These are phyloP conservation scores for Ceratocystis variospora DNA, from an alignment of 2,329 filamentous ascomycete genomes.

Conservation along the genomic window DNA sequence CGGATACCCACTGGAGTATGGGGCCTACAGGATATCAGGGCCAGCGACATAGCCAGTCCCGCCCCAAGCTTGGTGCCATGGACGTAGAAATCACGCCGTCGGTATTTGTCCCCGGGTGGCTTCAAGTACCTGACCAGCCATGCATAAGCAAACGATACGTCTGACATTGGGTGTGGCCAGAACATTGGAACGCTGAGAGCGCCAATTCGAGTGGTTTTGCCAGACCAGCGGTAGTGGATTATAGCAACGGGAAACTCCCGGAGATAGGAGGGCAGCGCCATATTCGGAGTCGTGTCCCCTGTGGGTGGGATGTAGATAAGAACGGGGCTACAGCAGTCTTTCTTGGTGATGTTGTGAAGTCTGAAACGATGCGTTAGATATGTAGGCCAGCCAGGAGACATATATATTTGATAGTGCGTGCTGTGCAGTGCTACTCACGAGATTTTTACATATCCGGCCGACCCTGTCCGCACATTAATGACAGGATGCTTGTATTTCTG, in stretches of 20 bases:
- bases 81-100: constrained; percentile 27
- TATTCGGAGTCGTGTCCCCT: constrained; percentile 25
- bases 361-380: constrained; percentile 24
- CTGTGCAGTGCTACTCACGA: constrained; percentile 31
- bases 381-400: neutral
- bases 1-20: constrained; percentile 35
- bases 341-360: constrained; percentile 34
- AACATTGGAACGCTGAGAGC: constrained; percentile 21
- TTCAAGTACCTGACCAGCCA: constrained; percentile 37
- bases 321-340: constrained; percentile 32
- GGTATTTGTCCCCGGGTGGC: constrained; percentile 28
- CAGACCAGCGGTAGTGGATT: constrained; percentile 47
- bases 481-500: neutral
- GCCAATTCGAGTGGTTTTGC: constrained; percentile 19
- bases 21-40: constrained; percentile 40
- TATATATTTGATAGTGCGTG: neutral
- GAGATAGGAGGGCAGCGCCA: constrained; percentile 31
- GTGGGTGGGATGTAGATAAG: constrained; percentile 43
- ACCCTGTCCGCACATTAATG: constrained; percentile 35
- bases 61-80: constrained; percentile 37
- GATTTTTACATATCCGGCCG: constrained; percentile 36
- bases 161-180: constrained; percentile 47
- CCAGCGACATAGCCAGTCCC: constrained; percentile 41
- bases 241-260: constrained; percentile 35
- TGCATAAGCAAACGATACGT: constrained; percentile 39